These are phyloP conservation scores for Leishmania arabica DNA, from an alignment of 208 protist species.

Conservation along the genomic window DNA sequence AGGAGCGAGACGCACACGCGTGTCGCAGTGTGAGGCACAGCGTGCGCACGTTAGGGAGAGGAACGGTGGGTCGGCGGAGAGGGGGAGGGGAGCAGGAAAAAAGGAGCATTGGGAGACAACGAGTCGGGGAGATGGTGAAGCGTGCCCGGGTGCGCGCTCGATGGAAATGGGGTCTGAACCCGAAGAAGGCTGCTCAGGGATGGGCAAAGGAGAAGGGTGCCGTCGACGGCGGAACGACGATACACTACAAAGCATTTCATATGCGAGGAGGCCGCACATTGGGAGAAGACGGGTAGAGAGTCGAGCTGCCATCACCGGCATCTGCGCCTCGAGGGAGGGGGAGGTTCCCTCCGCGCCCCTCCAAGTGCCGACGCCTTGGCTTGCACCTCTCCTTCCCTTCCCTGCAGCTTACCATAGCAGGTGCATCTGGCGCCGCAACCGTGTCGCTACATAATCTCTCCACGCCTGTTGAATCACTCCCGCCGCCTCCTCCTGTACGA, in stretches of 20 bases:
- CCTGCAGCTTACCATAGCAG: neutral
- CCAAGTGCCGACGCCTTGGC: too few species aligned
- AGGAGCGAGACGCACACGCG: neutral
- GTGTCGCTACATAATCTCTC: constrained; percentile 7
- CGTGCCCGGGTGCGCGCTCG: neutral
- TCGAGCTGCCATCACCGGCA: neutral
- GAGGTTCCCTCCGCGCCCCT: neutral
- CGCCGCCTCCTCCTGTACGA: constrained; percentile 56
- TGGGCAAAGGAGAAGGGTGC: neutral
- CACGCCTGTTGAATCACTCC: constrained; percentile 59
- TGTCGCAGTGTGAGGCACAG: neutral
- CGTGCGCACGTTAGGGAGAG: neutral
- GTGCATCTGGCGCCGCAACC: constrained; percentile 2
- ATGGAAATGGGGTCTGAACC: neutral
- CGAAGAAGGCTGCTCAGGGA: neutral
- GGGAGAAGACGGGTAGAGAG: neutral
- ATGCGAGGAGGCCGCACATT: neutral
- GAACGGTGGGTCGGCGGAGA: neutral
- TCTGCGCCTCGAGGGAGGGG: neutral
- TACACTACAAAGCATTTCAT: neutral
- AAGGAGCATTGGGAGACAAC: neutral
- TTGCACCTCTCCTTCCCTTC: neutral
- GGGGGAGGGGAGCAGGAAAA: too few species aligned
- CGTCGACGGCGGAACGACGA: neutral
- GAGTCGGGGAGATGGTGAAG: neutral